Conservation (phyloP, 2,329 filamentous ascomycete genomes). For the Teratosphaeria nubilosa region DNA sequence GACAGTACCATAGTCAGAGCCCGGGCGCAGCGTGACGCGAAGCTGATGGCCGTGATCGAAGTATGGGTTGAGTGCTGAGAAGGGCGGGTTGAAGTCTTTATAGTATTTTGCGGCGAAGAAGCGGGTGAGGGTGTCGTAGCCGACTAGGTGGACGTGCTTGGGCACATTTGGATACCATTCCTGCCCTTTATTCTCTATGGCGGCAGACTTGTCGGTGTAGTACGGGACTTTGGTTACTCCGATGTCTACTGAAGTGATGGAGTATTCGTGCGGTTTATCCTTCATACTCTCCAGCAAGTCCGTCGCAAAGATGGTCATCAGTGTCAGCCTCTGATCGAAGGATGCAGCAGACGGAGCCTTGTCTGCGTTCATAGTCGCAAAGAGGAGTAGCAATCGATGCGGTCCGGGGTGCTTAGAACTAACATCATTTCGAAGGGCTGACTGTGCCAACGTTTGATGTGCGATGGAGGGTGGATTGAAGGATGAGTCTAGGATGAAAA, state of each 20-base stretch:
- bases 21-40: slow-evolving; percentile 53
- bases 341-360: slow-evolving; percentile 56
- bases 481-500: slow-evolving; percentile 56
- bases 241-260: slow-evolving; percentile 45
- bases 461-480: slow-evolving; percentile 56
- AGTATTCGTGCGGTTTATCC: slow-evolving; percentile 5
- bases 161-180: slow-evolving; percentile 27
- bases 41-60: slow-evolving; percentile 50
- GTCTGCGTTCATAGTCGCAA: slow-evolving; percentile 56
- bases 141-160: slow-evolving; percentile 57
- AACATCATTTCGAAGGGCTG: slow-evolving; percentile 36
- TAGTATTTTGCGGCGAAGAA: slow-evolving; percentile 67
- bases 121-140: slow-evolving; percentile 66
- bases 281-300: slow-evolving; percentile 34
- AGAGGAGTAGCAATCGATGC: slow-evolving; percentile 45
- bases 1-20: slow-evolving; percentile 49
- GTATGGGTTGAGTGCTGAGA: slow-evolving; percentile 50
- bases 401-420: slow-evolving; percentile 27
- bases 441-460: slow-evolving; percentile 46
- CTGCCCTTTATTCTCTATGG: slow-evolving; percentile 39
- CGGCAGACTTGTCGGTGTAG: slow-evolving; percentile 60
- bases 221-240: slow-evolving; percentile 62
- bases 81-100: slow-evolving; percentile 44
- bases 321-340: slow-evolving; percentile 56
- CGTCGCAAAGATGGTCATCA: slow-evolving; percentile 61